Base-by-base conservation (phyloP, 2,329 filamentous ascomycete species). In the Karstenula rhodostoma region DNA sequence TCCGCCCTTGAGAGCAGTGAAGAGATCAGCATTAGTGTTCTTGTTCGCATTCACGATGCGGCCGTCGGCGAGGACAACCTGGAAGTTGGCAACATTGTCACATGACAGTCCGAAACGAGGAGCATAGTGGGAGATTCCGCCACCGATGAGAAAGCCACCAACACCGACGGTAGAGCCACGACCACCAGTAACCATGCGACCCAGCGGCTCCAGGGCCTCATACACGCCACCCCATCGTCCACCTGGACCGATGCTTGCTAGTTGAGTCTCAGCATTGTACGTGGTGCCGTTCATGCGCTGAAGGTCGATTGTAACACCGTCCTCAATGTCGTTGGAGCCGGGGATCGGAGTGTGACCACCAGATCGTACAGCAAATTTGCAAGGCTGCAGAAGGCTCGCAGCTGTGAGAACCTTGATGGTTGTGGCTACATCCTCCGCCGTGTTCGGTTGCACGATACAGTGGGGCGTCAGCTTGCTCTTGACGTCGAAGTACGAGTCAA, bases 21-120 rank as follows among this genome's bases (percentile, higher is more conserved):
- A 79, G 8, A 80, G 65, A 53, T 72, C 69, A 0, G 61, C 2
- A 33, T 69, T 59, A 7, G 40, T 47, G 3, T 22, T 56, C n/a
- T 52, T 57, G 58, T 65, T 69, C 4, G 59, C 61, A 44, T 67
- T 57, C 3, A 66, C 52, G 15, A 70, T 64, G n/a, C 32, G 15
- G 3, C 78, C 79, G 51, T 70, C 60, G 40, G 78, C 76, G 32
- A 81, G 75, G 4, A 80, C 78, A 6, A 79, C 66, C 46, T 77
- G 65, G 27, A 69, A 71, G 32, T 69, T 72, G 37, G 62, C 56
- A 10, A 73, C 63, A 19, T 62, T 62, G 44, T 68, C 63, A 43
- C 62, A 65, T 5, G 58, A 56, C 9, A 64, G 29, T 1, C 64
- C 66, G 15, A 59, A 37, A 3, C 51, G 56, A 23, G 46, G 50